Percentiles rank a stretch among this genome's conserved stretches.
These are phyloP conservation scores for Boletus subcaerulescens DNA, from an alignment of 768 basidiomycete species.

Conservation along the genomic window DNA sequence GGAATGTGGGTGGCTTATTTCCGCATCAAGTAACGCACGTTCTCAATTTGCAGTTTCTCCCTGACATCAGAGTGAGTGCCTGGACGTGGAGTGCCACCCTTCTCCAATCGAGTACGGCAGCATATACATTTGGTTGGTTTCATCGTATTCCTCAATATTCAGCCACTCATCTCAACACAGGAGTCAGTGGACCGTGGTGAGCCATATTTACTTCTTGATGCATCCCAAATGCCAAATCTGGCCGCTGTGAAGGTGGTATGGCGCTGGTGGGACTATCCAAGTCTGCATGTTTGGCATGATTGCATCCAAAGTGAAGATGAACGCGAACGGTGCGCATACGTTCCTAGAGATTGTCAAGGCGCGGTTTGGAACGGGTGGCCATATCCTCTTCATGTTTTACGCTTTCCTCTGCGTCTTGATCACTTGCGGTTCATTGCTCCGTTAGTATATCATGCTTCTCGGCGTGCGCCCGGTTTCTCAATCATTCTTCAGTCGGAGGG, in stretches of 20 bases:
- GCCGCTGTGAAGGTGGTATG: no score
- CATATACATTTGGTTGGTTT: slow-evolving; percentile 42
- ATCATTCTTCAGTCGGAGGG: slow-evolving; percentile 36
- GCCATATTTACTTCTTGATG: no score
- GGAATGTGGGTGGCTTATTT: slow-evolving; percentile 37
- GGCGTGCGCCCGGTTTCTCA: neutral
- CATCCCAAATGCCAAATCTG: no score
- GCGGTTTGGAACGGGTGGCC: slow-evolving; percentile 45
- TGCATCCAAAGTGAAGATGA: slow-evolving; percentile 48
- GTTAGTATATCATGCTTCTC: slow-evolving; percentile 26
- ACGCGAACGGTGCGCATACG: slow-evolving; percentile 56
- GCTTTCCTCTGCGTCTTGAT: slow-evolving; percentile 50
- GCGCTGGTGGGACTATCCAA: slow-evolving; percentile 49
- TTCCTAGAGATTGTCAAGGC: slow-evolving; percentile 55
- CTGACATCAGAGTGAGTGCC: slow-evolving; percentile 40
- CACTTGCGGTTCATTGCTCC: slow-evolving; percentile 48
- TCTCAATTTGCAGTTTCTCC: neutral
- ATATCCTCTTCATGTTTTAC: slow-evolving; percentile 52
- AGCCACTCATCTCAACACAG: no score
- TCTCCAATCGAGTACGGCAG: slow-evolving; percentile 50
- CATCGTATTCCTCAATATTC: neutral
- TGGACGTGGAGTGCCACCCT: slow-evolving; percentile 60
- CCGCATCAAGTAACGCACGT: neutral
- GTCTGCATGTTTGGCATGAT: no score
- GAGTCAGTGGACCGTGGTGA: no score